These are phyloP conservation scores for Hemileccinum impolitum DNA, from an alignment of 768 basidiomycete species.

Conservation along the genomic window DNA sequence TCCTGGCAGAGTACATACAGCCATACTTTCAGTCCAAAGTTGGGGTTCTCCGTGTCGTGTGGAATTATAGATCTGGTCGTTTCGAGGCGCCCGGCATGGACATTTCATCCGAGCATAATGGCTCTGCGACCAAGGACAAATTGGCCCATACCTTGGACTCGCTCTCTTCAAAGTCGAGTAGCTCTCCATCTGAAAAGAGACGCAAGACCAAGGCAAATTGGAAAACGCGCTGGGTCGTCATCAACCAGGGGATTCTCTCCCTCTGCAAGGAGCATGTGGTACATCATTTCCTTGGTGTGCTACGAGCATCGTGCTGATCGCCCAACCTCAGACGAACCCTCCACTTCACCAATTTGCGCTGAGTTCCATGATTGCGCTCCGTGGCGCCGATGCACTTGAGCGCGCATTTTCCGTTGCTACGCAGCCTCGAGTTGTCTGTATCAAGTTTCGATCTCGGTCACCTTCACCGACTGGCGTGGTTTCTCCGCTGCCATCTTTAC, in stretches of 20 bases:
- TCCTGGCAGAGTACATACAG: conserved; percentile 43
- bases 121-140: conserved; percentile 15
- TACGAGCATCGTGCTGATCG: conserved; percentile 1
- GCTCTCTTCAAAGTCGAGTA: conserved; percentile 7
- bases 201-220: conserved; percentile 50
- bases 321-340: conserved; percentile 33
- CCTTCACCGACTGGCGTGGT: neutral
- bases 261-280: conserved; percentile 55
- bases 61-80: conserved; percentile 25
- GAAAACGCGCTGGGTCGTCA: conserved; percentile 61
- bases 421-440: conserved; percentile 36
- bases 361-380: conserved; percentile 39
- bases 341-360: conserved; percentile 42
- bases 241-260: conserved; percentile 52
- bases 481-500: conserved; percentile 19
- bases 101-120: neutral
- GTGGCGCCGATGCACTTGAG: conserved; percentile 43
- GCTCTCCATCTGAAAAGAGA: conserved; percentile 18
- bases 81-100: conserved; percentile 24
- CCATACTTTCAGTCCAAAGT: conserved; percentile 61
- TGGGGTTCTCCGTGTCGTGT: conserved; percentile 46
- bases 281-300: conserved; percentile 18
- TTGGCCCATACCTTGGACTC: conserved; percentile 4
- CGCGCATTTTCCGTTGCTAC: conserved; percentile 21
- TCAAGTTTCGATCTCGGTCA: conserved; percentile 33